A percentile compares a stretch with the other conserved stretches of the same genome.
phyloP scores from a whole-genome alignment of 495 filamentous ascomycete genomes.

The Haplographium delicatum region DNA sequence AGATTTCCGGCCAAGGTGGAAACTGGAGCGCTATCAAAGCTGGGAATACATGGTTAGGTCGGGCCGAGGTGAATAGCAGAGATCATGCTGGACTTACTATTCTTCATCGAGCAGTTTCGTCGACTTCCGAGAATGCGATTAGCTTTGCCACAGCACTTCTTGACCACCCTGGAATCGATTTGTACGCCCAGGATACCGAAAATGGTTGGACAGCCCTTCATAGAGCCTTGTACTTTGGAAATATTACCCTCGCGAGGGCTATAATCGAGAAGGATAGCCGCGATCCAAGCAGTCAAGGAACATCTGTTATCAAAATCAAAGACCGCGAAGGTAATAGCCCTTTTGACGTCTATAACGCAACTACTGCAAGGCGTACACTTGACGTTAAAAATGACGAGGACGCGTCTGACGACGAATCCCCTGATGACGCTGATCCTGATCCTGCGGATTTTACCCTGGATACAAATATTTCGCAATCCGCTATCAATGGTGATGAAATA shows the following conservation, averaged over 20 bases:
- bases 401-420: conserved; percentile 34
- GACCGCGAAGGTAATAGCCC: conserved; percentile 92
- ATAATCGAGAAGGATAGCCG: conserved; percentile 70
- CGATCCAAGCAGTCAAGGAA: conserved; percentile 52
- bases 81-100: conserved; percentile 74
- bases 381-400: conserved; percentile 26
- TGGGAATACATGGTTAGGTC: conserved; percentile 8
- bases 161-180: conserved; percentile 75
- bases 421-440: conserved; percentile 26
- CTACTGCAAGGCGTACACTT: conserved; percentile 59
- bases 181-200: conserved; percentile 81
- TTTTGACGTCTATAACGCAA: conserved; percentile 83
- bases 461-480: conserved; percentile 14
- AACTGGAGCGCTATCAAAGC: conserved; percentile 9
- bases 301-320: conserved; percentile 82
- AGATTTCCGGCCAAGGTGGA: conserved; percentile 31
- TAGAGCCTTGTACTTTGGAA: conserved; percentile 87
- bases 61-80: conserved; percentile 71
- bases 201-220: conserved; percentile 96
- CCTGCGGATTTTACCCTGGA: conserved; percentile 22
- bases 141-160: conserved; percentile 73
- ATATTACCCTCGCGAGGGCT: conserved; percentile 75
- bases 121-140: conserved; percentile 57
- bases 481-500: conserved; percentile 67
- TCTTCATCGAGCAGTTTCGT: conserved; percentile 80